These are phyloP conservation scores for Pseudopithomyces maydicus DNA, from an alignment of 2,329 filamentous ascomycete genomes.

Conservation along the genomic window DNA sequence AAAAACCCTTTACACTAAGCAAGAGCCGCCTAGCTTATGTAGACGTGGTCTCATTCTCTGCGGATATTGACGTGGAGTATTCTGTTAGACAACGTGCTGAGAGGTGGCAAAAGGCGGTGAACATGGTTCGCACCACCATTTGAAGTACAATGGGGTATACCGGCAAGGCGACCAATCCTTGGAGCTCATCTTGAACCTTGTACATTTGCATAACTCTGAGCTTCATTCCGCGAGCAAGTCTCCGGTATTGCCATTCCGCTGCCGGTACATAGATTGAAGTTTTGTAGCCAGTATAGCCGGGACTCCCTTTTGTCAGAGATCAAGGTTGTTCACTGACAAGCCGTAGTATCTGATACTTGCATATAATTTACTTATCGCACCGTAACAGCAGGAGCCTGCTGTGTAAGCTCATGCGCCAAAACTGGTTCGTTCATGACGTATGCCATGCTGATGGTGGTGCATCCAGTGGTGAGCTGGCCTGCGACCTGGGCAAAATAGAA, in stretches of 20 bases:
- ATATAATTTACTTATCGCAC: too few relatives aligned
- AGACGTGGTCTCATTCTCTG: neutral
- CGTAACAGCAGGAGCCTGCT: too few relatives aligned
- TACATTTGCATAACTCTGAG: neutral
- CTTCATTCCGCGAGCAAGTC: neutral
- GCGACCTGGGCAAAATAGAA: neutral
- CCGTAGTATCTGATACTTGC: too few relatives aligned
- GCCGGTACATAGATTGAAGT: neutral
- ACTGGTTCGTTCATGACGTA: neutral
- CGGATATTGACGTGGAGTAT: neutral
- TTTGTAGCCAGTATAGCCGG: too few relatives aligned
- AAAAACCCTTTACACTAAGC: neutral
- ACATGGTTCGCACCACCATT: neutral
- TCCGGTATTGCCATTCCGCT: neutral
- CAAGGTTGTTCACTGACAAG: too few relatives aligned
- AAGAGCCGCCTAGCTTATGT: neutral
- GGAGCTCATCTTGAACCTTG: neutral
- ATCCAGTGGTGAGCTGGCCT: neutral
- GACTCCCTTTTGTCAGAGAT: too few relatives aligned
- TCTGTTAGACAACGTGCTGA: neutral
- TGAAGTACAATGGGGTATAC: neutral
- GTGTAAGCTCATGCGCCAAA: neutral
- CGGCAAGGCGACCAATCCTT: neutral
- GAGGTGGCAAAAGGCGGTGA: slow-evolving; percentile 7
- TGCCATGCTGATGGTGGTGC: neutral